Evolutionary conservation across 441 rosid genomes (phyloP).

Genomic region (Bruguiera hainesii): DNA sequence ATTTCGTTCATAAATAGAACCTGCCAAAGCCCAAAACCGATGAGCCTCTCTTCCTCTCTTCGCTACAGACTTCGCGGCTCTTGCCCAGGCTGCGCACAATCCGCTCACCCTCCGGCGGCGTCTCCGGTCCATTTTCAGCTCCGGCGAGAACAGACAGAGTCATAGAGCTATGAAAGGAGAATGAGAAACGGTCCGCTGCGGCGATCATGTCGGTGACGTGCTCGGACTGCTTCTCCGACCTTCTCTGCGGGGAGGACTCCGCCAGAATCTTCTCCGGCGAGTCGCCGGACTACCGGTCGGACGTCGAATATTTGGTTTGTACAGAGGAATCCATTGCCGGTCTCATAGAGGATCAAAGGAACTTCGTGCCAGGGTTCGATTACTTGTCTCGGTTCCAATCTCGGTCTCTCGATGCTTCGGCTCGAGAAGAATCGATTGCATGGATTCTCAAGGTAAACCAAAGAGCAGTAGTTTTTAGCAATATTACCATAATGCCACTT

Average conservation of each 20-base stretch:
- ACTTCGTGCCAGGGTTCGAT: slow-evolving; percentile 86
- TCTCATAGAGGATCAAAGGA: slow-evolving; percentile 64
- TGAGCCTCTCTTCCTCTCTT: slow-evolving; percentile 13
- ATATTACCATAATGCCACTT: slow-evolving; percentile 8
- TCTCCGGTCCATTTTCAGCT: slow-evolving; percentile 12
- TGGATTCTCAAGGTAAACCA: slow-evolving; percentile 85
- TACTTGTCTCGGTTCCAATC: slow-evolving; percentile 66
- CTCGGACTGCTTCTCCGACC: slow-evolving; percentile 55
- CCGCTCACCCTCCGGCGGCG: slow-evolving; percentile 5
- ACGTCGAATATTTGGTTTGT: slow-evolving; percentile 41
- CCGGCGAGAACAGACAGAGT: neutral
- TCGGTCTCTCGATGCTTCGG: slow-evolving; percentile 73
- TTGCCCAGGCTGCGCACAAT: neutral
- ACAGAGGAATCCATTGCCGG: slow-evolving; percentile 63
- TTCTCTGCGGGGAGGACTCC: slow-evolving; percentile 71
- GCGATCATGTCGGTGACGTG: slow-evolving; percentile 50
- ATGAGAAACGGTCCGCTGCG: slow-evolving; percentile 31
- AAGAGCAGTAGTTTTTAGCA: neutral
- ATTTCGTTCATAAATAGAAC: neutral
- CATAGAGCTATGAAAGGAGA: slow-evolving; percentile 31
- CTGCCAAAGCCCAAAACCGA: slow-evolving; percentile 11
- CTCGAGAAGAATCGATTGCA: slow-evolving; percentile 80
- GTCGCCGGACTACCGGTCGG: slow-evolving; percentile 66
- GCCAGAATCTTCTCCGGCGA: slow-evolving; percentile 58
- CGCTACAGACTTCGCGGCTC: neutral